Base-by-base conservation (phyloP, 2,329 filamentous ascomycete genomes). In the Cladophialophora carrionii region DNA sequence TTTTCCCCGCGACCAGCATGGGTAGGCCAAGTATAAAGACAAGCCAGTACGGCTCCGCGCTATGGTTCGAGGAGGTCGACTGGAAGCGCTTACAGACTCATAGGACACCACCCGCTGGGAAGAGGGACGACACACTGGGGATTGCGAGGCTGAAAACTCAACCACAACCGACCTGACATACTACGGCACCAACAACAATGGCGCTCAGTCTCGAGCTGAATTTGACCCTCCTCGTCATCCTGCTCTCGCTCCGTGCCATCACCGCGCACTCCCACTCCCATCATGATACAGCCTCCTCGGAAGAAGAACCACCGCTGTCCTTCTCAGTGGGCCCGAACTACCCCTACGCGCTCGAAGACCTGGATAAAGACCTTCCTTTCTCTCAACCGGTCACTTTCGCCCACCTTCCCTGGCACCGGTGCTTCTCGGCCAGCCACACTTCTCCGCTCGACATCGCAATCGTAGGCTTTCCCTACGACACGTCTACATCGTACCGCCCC, bases 401-500 rank as follows among this genome's bases (percentile, higher is more conserved):
- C 26, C 72, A 74, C 56, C 65, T 74, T 1, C 67, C 70, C 52
- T 73, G 72, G 72, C 66, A 74, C 43, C 64, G 72, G 32, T 74
- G 73, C 62, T 67, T 74, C 29, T 72, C 72, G 1, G 46, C 66
- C 5, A 41, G 64, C n/a, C 71, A 73, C 49, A 51, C 46, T 37
- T 59, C 65, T 55, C 68, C 71, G 4, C 63, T 74, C 20, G 74
- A 75, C 62, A 75, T 76, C 59, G 72, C 70, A 9, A 67, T 76
- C 56, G 66, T 76, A 10, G 76, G 75, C 10, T 71, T 75, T 56
- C 75, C 75, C 9, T 77, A 73, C 61, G 75, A 77, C 63, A 76
- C 74, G 3, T 71, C 72, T 17, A 73, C 71, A 0, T 73, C 72
- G 31, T 77, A 76, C 63, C 71, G 74, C 3, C 72, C 73, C 3